These are phyloP conservation scores for Exobasidium rhododendri DNA, from an alignment of 1,284 basidiomycete species.

Conservation along the genomic window DNA sequence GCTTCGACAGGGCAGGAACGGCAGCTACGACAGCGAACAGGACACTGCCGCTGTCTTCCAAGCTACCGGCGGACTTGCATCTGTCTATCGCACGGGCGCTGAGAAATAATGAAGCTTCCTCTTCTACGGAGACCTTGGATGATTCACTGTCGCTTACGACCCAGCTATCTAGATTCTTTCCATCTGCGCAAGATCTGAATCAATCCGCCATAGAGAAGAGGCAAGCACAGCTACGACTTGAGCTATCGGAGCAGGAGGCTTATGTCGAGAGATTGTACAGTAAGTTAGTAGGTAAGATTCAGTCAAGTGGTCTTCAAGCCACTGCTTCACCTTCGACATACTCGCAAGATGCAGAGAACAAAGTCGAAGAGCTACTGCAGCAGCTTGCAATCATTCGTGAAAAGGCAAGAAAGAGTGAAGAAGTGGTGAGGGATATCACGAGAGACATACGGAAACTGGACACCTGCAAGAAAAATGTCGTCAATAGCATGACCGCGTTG, in stretches of 20 bases:
- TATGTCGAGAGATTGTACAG: neutral
- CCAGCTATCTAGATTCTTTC: slow-evolving; percentile 4
- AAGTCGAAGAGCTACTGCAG: slow-evolving; percentile 73
- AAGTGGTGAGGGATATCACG: slow-evolving; percentile 90
- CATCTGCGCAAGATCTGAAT: neutral
- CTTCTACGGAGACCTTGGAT: neutral
- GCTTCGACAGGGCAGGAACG: too few species aligned
- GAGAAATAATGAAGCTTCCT: neutral
- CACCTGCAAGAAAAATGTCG: slow-evolving; percentile 81
- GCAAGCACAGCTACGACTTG: slow-evolving; percentile 9
- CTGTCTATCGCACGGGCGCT: neutral
- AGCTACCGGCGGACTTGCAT: slow-evolving; percentile 4
- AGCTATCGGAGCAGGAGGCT: slow-evolving; percentile 1
- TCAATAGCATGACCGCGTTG: slow-evolving; percentile 78
- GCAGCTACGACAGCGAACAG: too few species aligned
- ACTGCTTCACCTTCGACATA: neutral
- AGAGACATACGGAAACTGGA: slow-evolving; percentile 94
- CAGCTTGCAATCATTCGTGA: slow-evolving; percentile 92
- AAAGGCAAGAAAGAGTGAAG: slow-evolving; percentile 72
- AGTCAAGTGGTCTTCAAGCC: neutral
- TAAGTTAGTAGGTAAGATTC: neutral
- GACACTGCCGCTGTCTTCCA: slow-evolving; percentile 4
- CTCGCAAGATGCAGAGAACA: slow-evolving; percentile 57
- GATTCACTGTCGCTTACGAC: slow-evolving; percentile 6
- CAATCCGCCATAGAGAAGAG: neutral